Percentiles rank a stretch among this genome's conserved stretches.
These are phyloP conservation scores for Xylaria palmicola DNA, from an alignment of 495 filamentous ascomycete species.

Conservation along the genomic window DNA sequence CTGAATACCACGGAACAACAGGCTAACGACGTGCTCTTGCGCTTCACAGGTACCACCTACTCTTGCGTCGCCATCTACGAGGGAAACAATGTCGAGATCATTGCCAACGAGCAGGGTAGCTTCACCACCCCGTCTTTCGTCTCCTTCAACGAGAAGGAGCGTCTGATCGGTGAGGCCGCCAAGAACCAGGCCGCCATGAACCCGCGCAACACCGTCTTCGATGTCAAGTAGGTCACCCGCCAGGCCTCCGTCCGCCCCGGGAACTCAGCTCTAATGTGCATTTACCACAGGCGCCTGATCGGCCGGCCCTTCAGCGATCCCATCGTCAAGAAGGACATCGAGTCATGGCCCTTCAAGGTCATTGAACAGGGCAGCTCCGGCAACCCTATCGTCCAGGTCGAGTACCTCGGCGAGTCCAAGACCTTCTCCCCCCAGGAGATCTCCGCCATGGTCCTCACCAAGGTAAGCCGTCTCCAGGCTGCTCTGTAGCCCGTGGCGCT, in stretches of 20 bases:
- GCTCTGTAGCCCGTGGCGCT: neutral
- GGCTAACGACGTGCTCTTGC: slow-evolving; percentile 1
- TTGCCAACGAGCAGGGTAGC: slow-evolving; percentile 99
- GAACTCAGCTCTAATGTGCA: slow-evolving; percentile 26
- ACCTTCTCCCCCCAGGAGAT: slow-evolving; percentile 97
- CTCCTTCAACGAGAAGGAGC: slow-evolving; percentile 96
- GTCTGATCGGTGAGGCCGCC: slow-evolving; percentile 96
- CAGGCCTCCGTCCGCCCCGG: neutral
- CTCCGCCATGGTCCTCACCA: slow-evolving; percentile 90
- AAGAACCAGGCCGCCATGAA: slow-evolving; percentile 99
- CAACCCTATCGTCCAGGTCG: slow-evolving; percentile 88
- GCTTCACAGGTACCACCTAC: slow-evolving; percentile 84
- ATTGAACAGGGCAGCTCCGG: slow-evolving; percentile 71
- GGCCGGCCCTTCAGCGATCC: slow-evolving; percentile 92
- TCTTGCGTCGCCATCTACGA: slow-evolving; percentile 99
- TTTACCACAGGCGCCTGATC: slow-evolving; percentile 71
- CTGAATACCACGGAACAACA: slow-evolving; percentile 5
- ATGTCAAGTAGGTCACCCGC: slow-evolving; percentile 69
- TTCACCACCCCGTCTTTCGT: slow-evolving; percentile 98
- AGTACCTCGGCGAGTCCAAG: slow-evolving; percentile 94
- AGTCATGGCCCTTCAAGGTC: slow-evolving; percentile 99
- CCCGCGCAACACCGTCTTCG: slow-evolving; percentile 96
- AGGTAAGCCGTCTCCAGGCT: slow-evolving; percentile 53
- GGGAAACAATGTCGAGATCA: slow-evolving; percentile 98
- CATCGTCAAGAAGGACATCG: slow-evolving; percentile 96